Conservation (phyloP, 2,329 filamentous ascomycete genomes). For the Dendrostoma leiphaemia region DNA sequence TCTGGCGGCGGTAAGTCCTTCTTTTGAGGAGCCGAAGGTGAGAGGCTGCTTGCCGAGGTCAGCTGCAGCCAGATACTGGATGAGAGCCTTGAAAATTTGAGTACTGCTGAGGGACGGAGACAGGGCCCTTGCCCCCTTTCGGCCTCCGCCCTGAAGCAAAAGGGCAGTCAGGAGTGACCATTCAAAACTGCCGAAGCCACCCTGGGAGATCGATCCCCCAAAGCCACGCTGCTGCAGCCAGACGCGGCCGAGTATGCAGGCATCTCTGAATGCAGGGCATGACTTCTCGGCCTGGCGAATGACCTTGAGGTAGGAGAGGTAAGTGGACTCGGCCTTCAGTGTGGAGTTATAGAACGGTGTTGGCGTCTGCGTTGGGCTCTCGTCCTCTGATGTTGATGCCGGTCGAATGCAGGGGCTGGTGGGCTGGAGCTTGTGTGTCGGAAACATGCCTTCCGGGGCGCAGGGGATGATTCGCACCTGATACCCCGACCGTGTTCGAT, state of each 20-base stretch:
- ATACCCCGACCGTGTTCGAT: slow-evolving; percentile 37
- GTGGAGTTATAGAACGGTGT: slow-evolving; percentile 91
- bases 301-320: slow-evolving; percentile 72
- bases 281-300: slow-evolving; percentile 68
- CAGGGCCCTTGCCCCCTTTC: slow-evolving; percentile 68
- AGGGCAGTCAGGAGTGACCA: slow-evolving; percentile 81
- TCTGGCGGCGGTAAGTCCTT: slow-evolving; percentile 38
- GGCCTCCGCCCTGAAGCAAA: slow-evolving; percentile 73
- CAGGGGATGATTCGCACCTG: slow-evolving; percentile 77
- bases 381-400: slow-evolving; percentile 40
- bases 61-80: slow-evolving; percentile 80
- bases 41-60: slow-evolving; percentile 70
- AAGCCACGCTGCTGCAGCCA: slow-evolving; percentile 92
- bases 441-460: slow-evolving; percentile 67
- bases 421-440: slow-evolving; percentile 67
- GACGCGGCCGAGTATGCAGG: slow-evolving; percentile 79
- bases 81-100: slow-evolving; percentile 87
- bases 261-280: slow-evolving; percentile 74
- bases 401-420: slow-evolving; percentile 67
- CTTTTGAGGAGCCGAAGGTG: slow-evolving; percentile 45
- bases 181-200: slow-evolving; percentile 92
- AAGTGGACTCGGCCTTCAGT: slow-evolving; percentile 72
- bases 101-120: slow-evolving; percentile 83
- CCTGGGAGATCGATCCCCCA: slow-evolving; percentile 62
- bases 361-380: slow-evolving; percentile 33